A percentile compares a stretch with the other conserved stretches of the same genome.
phyloP scores from a whole-genome alignment of 2,329 filamentous ascomycete genomes.

The Neonectria neomacrospora region DNA sequence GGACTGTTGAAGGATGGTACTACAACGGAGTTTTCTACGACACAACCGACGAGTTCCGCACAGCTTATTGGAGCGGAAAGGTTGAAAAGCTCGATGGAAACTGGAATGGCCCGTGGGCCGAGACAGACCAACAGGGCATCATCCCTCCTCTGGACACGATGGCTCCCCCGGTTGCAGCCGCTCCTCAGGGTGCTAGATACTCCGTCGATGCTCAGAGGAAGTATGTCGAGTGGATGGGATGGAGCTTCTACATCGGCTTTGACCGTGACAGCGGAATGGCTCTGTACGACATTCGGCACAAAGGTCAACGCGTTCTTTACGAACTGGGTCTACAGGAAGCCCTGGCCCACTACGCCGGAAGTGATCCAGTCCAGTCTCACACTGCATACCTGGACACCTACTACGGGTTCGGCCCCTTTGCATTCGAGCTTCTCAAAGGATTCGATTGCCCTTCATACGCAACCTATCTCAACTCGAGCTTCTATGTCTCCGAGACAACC shows the following conservation, averaged over 20 bases:
- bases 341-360: conserved; percentile 62
- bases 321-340: conserved; percentile 67
- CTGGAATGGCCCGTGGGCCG: conserved; percentile 16
- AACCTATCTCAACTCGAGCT: conserved; percentile 60
- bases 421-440: conserved; percentile 57
- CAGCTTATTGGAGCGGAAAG: conserved; percentile 17
- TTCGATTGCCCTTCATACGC: conserved; percentile 64
- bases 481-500: conserved; percentile 56
- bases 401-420: conserved; percentile 60
- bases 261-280: conserved; percentile 59
- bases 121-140: conserved; percentile 20
- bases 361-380: conserved; percentile 58
- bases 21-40: conserved; percentile 23
- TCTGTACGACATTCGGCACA: conserved; percentile 63
- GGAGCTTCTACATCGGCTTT: conserved; percentile 62
- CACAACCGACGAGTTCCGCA: conserved; percentile 20
- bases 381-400: conserved; percentile 59
- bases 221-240: conserved; percentile 25
- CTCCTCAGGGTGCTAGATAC: conserved; percentile 18
- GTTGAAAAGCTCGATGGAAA: conserved; percentile 23
- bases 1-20: conserved; percentile 21
- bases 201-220: conserved; percentile 16
- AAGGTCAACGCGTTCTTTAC: conserved; percentile 65
- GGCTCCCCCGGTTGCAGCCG: conserved; percentile 9
- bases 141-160: conserved; percentile 22